A percentile compares a stretch with the other conserved stretches of the same genome.
Evolutionary conservation across 805 yeast species (phyloP).

Genomic region (Zygoascus bituminiphila): DNA sequence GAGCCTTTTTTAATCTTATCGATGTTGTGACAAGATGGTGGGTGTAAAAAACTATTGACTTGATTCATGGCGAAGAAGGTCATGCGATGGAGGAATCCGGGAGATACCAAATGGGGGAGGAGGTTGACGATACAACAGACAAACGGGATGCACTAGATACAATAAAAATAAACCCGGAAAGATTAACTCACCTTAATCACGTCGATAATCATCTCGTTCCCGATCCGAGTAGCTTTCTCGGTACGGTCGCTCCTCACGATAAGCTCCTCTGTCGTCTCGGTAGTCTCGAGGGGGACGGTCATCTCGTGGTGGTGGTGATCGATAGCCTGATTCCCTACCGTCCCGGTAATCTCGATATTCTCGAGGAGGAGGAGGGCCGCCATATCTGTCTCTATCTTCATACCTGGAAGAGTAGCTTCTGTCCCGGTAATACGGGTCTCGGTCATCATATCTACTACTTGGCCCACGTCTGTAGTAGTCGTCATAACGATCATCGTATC

Average conservation of each 20-base stretch:
- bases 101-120: no score
- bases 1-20: no score
- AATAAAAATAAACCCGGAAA: neutral
- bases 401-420: constrained; percentile 11
- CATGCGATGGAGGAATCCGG: no score
- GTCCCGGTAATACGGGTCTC: constrained; percentile 8
- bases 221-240: constrained; percentile 12
- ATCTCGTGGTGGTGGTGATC: constrained; percentile 9
- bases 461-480: constrained; percentile 17
- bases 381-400: constrained; percentile 13
- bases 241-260: constrained; percentile 8
- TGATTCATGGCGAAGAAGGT: no score
- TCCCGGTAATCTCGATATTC: constrained; percentile 7
- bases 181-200: neutral
- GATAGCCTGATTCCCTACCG: neutral
- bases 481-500: constrained; percentile 16
- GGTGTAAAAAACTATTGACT: no score
- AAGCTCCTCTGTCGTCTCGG: constrained; percentile 11
- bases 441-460: constrained; percentile 20
- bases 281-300: constrained; percentile 9
- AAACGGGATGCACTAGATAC: no score
- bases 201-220: constrained; percentile 16
- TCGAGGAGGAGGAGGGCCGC: constrained; percentile 3
- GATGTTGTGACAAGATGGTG: no score
- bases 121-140: no score